These are phyloP conservation scores for Ceratorhiza oryzae-sativae DNA, from an alignment of 1,284 basidiomycete species.

Conservation along the genomic window DNA sequence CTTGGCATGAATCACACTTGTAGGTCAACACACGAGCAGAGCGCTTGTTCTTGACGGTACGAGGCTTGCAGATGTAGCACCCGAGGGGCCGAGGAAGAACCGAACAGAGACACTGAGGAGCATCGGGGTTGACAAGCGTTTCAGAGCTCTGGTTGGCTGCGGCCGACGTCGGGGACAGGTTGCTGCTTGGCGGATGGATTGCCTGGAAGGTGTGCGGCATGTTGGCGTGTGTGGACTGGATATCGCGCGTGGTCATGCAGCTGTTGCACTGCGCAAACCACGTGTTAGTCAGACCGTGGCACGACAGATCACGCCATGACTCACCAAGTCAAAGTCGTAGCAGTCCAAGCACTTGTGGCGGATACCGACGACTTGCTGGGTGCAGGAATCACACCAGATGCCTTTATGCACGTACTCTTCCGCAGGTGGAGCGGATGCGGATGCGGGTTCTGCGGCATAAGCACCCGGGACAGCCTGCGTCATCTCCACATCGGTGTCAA, in stretches of 20 bases:
- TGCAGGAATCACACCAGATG: constrained; percentile 46
- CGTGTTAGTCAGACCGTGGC: constrained; percentile 6
- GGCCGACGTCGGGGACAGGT: constrained; percentile 1
- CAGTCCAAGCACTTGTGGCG: constrained; percentile 48
- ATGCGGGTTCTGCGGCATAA: constrained; percentile 13
- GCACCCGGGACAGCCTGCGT: constrained; percentile 34
- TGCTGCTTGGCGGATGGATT: constrained; percentile 13
- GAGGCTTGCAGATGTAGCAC: constrained; percentile 33
- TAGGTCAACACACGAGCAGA: not conserved
- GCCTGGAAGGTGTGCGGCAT: constrained; percentile 39
- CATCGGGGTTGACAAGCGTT: constrained; percentile 22
- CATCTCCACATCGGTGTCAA: constrained; percentile 28
- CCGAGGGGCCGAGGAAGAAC: constrained; percentile 31
- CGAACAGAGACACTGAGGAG: constrained; percentile 28
- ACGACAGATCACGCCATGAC: not conserved
- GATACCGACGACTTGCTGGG: constrained; percentile 43
- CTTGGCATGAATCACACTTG: constrained; percentile 40
- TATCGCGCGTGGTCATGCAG: constrained; percentile 28
- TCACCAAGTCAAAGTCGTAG: constrained; percentile 45
- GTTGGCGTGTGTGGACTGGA: constrained; percentile 36
- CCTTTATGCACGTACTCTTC: constrained; percentile 37
- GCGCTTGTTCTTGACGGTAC: not conserved
- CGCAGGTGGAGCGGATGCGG: constrained; percentile 32
- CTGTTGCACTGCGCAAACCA: constrained; percentile 32
- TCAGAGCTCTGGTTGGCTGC: not conserved